Percentiles rank a stretch among this genome's conserved stretches.
Conservation (phyloP, 1,284 basidiomycete genomes). For the Schizopora paradoxa region DNA sequence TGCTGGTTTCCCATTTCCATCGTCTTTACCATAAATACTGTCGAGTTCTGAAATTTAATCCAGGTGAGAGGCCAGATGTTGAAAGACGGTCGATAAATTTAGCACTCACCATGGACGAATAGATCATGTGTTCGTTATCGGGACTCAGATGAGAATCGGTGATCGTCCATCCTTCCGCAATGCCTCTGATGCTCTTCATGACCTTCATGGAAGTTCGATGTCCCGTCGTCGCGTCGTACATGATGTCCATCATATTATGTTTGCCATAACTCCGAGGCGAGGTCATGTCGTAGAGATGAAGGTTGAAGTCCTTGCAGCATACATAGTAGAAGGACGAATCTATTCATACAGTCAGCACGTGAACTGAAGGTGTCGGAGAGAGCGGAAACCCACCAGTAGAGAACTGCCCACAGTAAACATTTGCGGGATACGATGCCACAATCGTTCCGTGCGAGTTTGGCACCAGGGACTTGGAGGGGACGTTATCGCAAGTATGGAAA, state of each 20-base stretch:
- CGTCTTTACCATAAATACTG: constrained; percentile 83
- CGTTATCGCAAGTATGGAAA: neutral
- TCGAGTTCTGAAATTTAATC: constrained; percentile 48
- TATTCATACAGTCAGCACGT: constrained; percentile 24
- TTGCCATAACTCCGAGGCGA: constrained; percentile 35
- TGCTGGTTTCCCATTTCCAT: constrained; percentile 67
- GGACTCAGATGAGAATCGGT: constrained; percentile 93
- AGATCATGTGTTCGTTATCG: constrained; percentile 92
- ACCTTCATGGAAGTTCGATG: constrained; percentile 68
- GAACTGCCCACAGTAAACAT: constrained; percentile 92
- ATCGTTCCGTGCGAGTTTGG: constrained; percentile 87
- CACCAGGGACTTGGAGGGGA: constrained; percentile 52
- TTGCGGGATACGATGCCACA: constrained; percentile 76
- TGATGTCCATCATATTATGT: constrained; percentile 10
- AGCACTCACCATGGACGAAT: constrained; percentile 72
- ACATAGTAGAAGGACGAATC: constrained; percentile 82
- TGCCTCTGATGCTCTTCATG: constrained; percentile 75
- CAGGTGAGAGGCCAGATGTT: constrained; percentile 6
- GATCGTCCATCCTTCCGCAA: constrained; percentile 82
- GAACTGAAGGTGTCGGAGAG: constrained; percentile 23
- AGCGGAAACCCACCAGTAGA: constrained; percentile 53
- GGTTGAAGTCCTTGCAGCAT: constrained; percentile 79
- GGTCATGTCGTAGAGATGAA: constrained; percentile 85
- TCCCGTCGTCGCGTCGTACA: constrained; percentile 25
- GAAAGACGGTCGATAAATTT: neutral